These are phyloP conservation scores for Annona cherimola DNA, from an alignment of 164 flowering plant genomes.

Conservation along the genomic window DNA sequence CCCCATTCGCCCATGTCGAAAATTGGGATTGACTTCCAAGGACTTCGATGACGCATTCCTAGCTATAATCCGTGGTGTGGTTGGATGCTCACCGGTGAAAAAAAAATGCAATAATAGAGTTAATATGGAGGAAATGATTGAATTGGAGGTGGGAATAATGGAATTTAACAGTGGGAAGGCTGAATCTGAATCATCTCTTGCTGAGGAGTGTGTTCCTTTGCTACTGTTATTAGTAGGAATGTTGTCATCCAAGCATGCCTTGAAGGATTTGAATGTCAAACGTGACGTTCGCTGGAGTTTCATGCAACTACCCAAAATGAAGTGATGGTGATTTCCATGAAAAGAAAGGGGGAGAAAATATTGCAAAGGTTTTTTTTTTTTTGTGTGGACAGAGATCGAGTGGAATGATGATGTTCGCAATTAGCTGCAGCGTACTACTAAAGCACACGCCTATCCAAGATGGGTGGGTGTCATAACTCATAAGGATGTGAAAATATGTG, in stretches of 20 bases:
- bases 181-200: neutral
- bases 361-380: neutral
- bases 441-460: neutral
- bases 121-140: neutral
- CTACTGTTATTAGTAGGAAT: neutral
- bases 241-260: neutral
- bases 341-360: neutral
- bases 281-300: neutral
- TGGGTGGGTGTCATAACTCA: neutral
- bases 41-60: neutral
- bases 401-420: neutral
- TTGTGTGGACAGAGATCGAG: conserved; percentile 1
- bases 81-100: neutral
- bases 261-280: neutral
- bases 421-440: neutral
- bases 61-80: neutral
- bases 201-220: neutral
- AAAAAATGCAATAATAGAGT: neutral
- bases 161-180: neutral
- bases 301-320: neutral
- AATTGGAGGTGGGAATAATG: neutral
- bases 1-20: neutral
- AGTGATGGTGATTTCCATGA: neutral
- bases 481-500: neutral
- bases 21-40: neutral